A percentile compares a stretch with the other conserved stretches of the same genome.
Conservation (phyloP, 345 rosid species). For the Lumnitzera racemosa region DNA sequence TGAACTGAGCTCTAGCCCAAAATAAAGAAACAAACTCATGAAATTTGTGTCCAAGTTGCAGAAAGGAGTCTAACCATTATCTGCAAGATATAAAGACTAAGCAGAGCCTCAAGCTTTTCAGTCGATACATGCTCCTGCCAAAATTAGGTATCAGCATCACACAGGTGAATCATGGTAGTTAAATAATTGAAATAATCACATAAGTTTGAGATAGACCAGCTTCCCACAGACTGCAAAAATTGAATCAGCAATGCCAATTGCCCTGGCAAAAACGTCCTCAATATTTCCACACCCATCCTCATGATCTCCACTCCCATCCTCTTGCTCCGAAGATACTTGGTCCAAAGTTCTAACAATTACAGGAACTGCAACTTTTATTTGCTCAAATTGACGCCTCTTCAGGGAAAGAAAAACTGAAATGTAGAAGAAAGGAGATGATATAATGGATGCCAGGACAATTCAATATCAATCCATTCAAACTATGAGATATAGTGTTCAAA, state of each 20-base stretch:
- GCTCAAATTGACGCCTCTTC: conserved; percentile 73
- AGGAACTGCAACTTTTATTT: conserved; percentile 61
- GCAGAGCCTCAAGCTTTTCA: conserved; percentile 54
- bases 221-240: conserved; percentile 40
- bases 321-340: conserved; percentile 31
- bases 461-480: no score
- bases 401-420: conserved; percentile 53
- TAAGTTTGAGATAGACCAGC: conserved; percentile 40
- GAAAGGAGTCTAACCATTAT: conserved; percentile 46
- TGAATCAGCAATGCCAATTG: conserved; percentile 53
- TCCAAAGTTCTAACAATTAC: conserved; percentile 49
- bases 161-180: conserved; percentile 4
- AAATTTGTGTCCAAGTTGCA: conserved; percentile 9
- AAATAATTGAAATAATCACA: conserved; percentile 1
- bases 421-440: conserved; percentile 4
- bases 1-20: no score
- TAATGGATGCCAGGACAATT: neutral
- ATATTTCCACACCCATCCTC: conserved; percentile 26
- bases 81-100: conserved; percentile 67
- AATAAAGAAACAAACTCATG: neutral
- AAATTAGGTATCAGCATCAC: conserved; percentile 5
- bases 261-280: conserved; percentile 45
- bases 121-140: conserved; percentile 46
- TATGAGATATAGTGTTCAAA: no score
- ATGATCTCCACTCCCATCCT: conserved; percentile 22